These are phyloP conservation scores for Magnolia officinalis DNA, from an alignment of 164 flowering plant species.

Conservation along the genomic window DNA sequence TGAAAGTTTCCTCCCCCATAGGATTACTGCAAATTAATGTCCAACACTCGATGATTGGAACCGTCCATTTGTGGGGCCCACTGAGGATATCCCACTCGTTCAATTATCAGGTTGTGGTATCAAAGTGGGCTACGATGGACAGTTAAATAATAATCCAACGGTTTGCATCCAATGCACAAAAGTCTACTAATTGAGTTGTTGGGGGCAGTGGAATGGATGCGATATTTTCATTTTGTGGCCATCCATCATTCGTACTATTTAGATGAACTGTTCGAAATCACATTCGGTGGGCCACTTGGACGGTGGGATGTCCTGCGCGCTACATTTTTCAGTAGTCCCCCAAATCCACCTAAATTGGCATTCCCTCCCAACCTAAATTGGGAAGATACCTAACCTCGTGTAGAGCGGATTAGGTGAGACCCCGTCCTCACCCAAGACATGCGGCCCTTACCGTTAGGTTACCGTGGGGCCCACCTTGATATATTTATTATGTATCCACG, in stretches of 20 bases:
- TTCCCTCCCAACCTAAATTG: not conserved
- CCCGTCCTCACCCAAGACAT: too few species aligned
- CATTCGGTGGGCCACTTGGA: not conserved
- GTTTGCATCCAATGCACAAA: too few species aligned
- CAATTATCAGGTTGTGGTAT: not conserved
- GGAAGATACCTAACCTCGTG: not conserved
- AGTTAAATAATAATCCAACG: too few species aligned
- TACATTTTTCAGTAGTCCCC: not conserved
- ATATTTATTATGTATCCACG: too few species aligned
- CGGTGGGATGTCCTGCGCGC: not conserved
- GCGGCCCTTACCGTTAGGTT: too few species aligned
- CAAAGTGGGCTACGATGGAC: not conserved
- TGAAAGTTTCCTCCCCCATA: not conserved
- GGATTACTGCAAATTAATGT: not conserved
- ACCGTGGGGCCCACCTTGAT: too few species aligned
- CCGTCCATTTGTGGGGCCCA: not conserved
- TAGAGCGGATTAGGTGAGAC: not conserved
- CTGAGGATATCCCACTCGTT: not conserved
- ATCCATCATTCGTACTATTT: not conserved
- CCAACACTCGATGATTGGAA: not conserved
- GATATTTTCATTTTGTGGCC: not conserved
- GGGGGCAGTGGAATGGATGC: not conserved
- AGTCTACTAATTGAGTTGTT: not conserved
- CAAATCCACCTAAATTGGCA: not conserved
- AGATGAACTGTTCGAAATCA: not conserved